Conservation (phyloP, 2,329 filamentous ascomycete species). For the Cladosporium halotolerans region DNA sequence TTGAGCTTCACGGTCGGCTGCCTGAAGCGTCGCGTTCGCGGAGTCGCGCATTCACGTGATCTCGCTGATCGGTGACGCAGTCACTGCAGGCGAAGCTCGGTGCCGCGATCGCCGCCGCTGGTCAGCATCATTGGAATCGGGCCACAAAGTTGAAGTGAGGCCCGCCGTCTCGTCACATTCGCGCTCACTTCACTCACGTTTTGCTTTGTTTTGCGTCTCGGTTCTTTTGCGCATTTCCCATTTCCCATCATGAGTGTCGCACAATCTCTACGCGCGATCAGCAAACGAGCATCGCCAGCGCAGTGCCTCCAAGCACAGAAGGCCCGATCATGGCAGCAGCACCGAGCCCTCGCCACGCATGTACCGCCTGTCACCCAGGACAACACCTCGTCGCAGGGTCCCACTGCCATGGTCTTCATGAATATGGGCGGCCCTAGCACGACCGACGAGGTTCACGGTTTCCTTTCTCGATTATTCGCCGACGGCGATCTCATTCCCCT, state of each 20-base stretch:
- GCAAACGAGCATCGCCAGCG: constrained; percentile 22
- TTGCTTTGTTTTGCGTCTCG: neutral
- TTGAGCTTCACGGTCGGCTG: no score
- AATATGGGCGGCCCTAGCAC: constrained; percentile 98
- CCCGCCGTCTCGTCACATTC: neutral
- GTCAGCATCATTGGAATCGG: constrained; percentile 7
- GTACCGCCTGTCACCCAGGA: constrained; percentile 76
- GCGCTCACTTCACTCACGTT: neutral
- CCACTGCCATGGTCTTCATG: constrained; percentile 96
- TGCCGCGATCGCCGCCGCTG: neutral
- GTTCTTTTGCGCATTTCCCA: neutral
- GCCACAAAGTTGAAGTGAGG: constrained; percentile 1
- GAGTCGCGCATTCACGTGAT: no score
- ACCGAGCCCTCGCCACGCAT: constrained; percentile 47
- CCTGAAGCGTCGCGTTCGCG: no score
- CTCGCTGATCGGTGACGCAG: no score
- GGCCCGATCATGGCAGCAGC: constrained; percentile 23
- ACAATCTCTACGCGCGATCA: constrained; percentile 23
- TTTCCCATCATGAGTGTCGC: constrained; percentile 22
- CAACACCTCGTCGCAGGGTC: constrained; percentile 63
- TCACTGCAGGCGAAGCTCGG: no score
- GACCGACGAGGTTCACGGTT: constrained; percentile 79
- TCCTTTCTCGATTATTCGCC: constrained; percentile 86
- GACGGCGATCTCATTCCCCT: constrained; percentile 95
- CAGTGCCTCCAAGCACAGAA: constrained; percentile 23